phyloP scores from a whole-genome alignment of 1,284 basidiomycete species.

The Takashimella koratensis region DNA sequence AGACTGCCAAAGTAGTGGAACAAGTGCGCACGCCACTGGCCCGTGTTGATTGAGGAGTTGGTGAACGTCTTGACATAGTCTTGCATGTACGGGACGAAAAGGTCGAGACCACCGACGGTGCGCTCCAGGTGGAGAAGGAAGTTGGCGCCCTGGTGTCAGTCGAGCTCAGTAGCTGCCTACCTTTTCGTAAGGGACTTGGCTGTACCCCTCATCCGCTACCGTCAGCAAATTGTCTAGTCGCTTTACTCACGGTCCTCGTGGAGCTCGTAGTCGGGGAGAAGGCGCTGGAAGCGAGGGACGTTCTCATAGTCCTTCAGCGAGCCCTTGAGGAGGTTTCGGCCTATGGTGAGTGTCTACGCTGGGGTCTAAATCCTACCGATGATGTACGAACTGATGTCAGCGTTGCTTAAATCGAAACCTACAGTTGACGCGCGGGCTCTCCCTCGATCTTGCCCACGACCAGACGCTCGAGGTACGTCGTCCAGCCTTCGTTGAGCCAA shows the following conservation, averaged over 20 bases:
- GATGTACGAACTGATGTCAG: conserved; percentile 39
- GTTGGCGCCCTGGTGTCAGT: conserved; percentile 60
- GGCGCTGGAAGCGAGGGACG: conserved; percentile 64
- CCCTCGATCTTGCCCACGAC: conserved; percentile 66
- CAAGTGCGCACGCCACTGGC: conserved; percentile 82
- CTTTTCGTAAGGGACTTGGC: conserved; percentile 69
- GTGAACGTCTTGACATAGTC: conserved; percentile 50
- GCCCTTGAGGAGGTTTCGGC: conserved; percentile 64
- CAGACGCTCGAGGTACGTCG: conserved; percentile 87
- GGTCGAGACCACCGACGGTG: conserved; percentile 79
- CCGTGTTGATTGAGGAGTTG: conserved; percentile 78
- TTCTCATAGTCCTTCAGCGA: conserved; percentile 60
- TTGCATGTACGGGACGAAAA: conserved; percentile 77
- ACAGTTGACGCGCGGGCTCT: conserved; percentile 70
- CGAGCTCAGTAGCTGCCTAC: conserved; percentile 22
- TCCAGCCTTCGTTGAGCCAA: conserved; percentile 93
- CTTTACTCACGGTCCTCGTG: conserved; percentile 36
- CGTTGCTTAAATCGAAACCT: conserved; percentile 8
- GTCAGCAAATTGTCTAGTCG: conserved; percentile 4
- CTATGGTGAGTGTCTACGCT: conserved; percentile 71
- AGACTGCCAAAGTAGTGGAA: conserved; percentile 65
- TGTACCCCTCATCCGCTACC: conserved; percentile 71
- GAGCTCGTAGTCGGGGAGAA: conserved; percentile 76
- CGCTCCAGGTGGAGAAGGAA: conserved; percentile 67
- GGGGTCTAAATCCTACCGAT: too few species aligned